A percentile compares a stretch with the other conserved stretches of the same genome.
Conservation (phyloP, 192 early-diverging fungal species). For the Gonapodya prolifera region DNA sequence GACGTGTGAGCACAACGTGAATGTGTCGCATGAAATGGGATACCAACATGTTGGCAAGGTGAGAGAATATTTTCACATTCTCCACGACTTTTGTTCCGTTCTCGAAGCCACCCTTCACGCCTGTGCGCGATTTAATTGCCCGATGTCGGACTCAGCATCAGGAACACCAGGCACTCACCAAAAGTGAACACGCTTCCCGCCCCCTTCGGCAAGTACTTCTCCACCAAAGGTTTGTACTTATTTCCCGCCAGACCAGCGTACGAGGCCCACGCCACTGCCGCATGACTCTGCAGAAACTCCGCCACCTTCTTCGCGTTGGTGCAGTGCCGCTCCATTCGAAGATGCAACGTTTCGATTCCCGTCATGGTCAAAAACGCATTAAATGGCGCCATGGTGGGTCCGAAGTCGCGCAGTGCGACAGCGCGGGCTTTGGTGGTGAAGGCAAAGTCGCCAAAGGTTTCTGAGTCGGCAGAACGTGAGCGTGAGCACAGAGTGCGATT, state of each 20-base stretch:
- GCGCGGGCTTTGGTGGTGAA: too few species aligned
- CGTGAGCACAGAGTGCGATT: too few species aligned
- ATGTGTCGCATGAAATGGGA: too few species aligned
- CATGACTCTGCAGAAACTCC: background rate
- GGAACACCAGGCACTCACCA: too few species aligned
- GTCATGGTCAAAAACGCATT: background rate
- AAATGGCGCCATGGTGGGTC: background rate
- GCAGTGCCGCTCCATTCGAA: background rate
- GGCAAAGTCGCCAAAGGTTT: background rate
- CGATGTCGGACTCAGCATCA: too few species aligned
- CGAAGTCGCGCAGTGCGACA: background rate
- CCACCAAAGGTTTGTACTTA: background rate
- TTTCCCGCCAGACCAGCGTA: background rate
- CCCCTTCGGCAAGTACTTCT: slow-evolving; percentile 4
- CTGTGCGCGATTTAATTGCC: too few species aligned
- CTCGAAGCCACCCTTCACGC: background rate
- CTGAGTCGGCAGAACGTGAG: too few species aligned
- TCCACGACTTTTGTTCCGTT: background rate
- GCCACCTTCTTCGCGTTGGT: background rate
- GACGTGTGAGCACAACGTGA: too few species aligned
- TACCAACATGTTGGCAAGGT: background rate
- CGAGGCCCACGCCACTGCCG: background rate
- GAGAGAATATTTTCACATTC: background rate
- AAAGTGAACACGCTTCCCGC: slow-evolving; percentile 7
- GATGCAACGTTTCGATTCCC: background rate